These are phyloP conservation scores for Aspergillus sp. DNA, from an alignment of 2,329 filamentous ascomycete species.

Conservation along the genomic window DNA sequence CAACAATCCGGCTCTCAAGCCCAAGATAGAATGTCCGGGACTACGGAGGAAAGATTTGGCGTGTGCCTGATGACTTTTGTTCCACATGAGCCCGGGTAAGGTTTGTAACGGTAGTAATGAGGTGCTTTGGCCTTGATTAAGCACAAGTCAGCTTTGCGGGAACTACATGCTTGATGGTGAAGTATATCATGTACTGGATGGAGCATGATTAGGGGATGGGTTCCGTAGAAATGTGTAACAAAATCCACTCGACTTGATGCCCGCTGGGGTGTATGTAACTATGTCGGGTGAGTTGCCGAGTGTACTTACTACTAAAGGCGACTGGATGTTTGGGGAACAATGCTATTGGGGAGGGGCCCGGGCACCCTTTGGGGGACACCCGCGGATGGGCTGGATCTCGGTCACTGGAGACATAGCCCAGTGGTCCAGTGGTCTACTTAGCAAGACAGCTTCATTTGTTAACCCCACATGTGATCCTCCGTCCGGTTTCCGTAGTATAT, in stretches of 20 bases:
- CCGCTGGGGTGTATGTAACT: no score
- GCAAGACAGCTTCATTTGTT: conserved; percentile 8
- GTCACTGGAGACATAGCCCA: not conserved
- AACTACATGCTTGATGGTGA: not conserved
- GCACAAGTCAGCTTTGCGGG: not conserved
- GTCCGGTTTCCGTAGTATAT: conserved; percentile 1
- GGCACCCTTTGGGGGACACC: not conserved
- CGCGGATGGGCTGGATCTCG: not conserved
- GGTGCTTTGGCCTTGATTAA: not conserved
- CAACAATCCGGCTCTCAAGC: not conserved
- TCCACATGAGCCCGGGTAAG: not conserved
- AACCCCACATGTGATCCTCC: conserved; percentile 24
- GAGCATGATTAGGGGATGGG: no score
- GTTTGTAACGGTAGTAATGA: not conserved
- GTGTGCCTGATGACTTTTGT: not conserved
- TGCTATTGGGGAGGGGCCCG: not conserved
- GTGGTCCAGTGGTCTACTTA: no score
- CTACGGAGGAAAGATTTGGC: not conserved
- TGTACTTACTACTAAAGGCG: no score
- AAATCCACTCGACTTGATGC: no score
- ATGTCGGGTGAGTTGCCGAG: no score
- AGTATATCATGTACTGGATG: no score
- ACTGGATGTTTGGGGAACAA: no score
- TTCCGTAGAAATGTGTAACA: no score
- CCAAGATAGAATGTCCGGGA: not conserved